A percentile compares a stretch with the other conserved stretches of the same genome.
Conservation (phyloP, 331 rosid species). For the Dryas integrifolia region DNA sequence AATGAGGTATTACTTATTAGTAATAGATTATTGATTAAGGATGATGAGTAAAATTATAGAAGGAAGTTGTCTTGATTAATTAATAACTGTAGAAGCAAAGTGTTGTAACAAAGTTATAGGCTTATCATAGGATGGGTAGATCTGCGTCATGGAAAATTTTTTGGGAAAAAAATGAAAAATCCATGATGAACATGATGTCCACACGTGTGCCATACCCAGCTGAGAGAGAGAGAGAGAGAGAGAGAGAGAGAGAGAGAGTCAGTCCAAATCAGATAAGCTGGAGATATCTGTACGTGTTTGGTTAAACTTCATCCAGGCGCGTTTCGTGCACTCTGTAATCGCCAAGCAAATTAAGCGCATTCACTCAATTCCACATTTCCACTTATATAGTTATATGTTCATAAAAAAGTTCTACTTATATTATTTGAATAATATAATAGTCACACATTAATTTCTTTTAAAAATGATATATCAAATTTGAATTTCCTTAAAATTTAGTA, state of each 20-base stretch:
- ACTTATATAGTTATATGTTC: too few relatives aligned
- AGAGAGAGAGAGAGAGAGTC: not conserved
- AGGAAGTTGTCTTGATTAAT: too few relatives aligned
- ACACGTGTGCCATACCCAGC: slow-evolving; percentile 9
- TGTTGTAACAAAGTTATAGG: not conserved
- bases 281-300: slow-evolving; percentile 22
- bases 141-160: not conserved
- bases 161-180: not conserved
- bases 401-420: too few relatives aligned
- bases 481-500: too few relatives aligned
- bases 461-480: too few relatives aligned
- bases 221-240: slow-evolving; percentile 7
- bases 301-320: slow-evolving; percentile 32
- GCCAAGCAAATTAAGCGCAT: too few relatives aligned
- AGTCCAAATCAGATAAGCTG: slow-evolving; percentile 19
- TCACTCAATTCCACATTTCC: too few relatives aligned
- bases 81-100: not conserved
- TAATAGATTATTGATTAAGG: too few relatives aligned
- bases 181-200: slow-evolving; percentile 5
- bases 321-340: slow-evolving; percentile 1
- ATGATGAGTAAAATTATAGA: too few relatives aligned
- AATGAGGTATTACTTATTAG: too few relatives aligned
- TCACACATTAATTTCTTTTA: too few relatives aligned
- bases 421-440: too few relatives aligned
- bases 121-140: not conserved